Conservation (phyloP, 768 basidiomycete genomes). For the Tricholoma bakamatsutake region DNA sequence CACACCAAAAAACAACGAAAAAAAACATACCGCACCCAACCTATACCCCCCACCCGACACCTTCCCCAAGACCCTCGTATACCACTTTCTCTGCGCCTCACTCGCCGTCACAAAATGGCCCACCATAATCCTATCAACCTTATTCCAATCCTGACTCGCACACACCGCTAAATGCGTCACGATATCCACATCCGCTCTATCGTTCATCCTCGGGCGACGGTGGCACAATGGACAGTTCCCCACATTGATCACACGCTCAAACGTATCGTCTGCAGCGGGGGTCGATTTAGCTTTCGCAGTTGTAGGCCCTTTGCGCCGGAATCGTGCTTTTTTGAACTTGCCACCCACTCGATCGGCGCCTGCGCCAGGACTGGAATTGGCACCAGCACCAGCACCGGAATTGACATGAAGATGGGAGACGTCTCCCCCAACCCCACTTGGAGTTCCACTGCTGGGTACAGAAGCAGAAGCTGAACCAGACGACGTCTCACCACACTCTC, state of each 20-base stretch:
- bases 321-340: conserved; percentile 13
- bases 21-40: conserved; percentile 73
- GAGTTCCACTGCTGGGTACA: conserved; percentile 6
- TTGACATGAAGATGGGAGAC: conserved; percentile 8
- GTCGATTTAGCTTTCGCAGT: conserved; percentile 12
- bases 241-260: conserved; percentile 92
- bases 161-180: conserved; percentile 97
- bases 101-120: conserved; percentile 91
- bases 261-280: conserved; percentile 24
- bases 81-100: conserved; percentile 97
- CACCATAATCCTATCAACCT: conserved; percentile 85
- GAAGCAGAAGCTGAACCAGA: conserved; percentile 26
- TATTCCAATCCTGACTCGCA: conserved; percentile 88
- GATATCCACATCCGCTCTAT: conserved; percentile 90
- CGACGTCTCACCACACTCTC: conserved; percentile 26
- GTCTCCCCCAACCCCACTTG: neutral
- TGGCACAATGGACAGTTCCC: conserved; percentile 94
- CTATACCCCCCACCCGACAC: conserved; percentile 83
- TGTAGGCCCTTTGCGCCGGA: conserved; percentile 12
- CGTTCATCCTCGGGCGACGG: conserved; percentile 66
- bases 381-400: neutral
- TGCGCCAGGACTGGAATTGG: neutral
- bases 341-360: neutral
- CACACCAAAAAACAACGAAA: conserved; percentile 1
- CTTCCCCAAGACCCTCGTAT: conserved; percentile 84